Evolutionary conservation across 495 filamentous ascomycete species (phyloP).

Genomic region (Xanthoparmelia taractica): DNA sequence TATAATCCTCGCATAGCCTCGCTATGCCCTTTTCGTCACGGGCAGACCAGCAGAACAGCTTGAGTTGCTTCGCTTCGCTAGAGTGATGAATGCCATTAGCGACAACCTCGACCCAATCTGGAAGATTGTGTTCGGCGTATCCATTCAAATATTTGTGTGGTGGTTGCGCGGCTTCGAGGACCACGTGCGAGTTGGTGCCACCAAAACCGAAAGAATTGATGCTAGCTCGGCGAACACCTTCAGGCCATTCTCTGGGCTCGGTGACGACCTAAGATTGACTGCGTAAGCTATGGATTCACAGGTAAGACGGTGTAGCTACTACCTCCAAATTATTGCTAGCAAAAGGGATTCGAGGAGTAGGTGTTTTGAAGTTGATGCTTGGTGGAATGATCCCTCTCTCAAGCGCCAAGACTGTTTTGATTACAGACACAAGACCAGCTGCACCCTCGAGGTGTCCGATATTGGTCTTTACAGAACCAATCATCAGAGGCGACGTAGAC

Average conservation of each 20-base stretch:
- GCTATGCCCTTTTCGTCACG: not conserved
- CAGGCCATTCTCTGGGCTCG: conserved; percentile 2
- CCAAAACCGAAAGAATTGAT: conserved; percentile 59
- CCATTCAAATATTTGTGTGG: conserved; percentile 16
- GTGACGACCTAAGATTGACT: not conserved
- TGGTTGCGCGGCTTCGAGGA: conserved; percentile 31
- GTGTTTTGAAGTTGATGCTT: conserved; percentile 39
- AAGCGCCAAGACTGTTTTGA: conserved; percentile 45
- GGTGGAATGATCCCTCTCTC: conserved; percentile 42
- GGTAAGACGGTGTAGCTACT: not conserved
- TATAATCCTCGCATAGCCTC: not conserved
- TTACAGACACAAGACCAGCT: conserved; percentile 44
- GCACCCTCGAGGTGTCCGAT: conserved; percentile 49
- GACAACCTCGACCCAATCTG: not conserved
- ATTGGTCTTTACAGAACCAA: conserved; percentile 51
- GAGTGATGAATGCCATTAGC: not conserved
- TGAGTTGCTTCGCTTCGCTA: not conserved
- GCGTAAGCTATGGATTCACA: not conserved
- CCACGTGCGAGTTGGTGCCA: conserved; percentile 46
- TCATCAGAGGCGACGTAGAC: conserved; percentile 23
- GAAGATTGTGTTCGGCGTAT: conserved; percentile 21
- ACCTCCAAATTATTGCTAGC: not conserved
- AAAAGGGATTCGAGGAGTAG: conserved; percentile 32
- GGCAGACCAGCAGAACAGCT: conserved; percentile 5
- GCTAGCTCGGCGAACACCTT: conserved; percentile 41